Percentiles rank a stretch among this genome's conserved stretches.
Conservation (phyloP, 2,329 filamentous ascomycete genomes). For the Neofusicoccum parvum region DNA sequence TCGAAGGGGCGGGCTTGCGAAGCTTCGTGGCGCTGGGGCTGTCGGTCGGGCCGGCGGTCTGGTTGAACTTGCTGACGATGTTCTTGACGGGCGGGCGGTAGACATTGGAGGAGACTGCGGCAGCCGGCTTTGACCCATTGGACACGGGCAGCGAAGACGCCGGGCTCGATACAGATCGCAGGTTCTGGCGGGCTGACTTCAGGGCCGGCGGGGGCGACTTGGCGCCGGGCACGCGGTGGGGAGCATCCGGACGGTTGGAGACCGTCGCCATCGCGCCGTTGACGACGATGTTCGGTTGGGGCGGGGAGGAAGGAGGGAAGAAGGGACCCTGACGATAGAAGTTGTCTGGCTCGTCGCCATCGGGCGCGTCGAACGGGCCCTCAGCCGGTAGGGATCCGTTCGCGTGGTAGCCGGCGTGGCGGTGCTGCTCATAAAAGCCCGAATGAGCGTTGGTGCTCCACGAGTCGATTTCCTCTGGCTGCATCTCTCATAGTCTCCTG, state of each 20-base stretch:
- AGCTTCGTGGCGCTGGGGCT: slow-evolving; percentile 29
- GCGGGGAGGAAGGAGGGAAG: slow-evolving; percentile 5
- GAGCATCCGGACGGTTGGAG: slow-evolving; percentile 12
- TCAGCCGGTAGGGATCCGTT: slow-evolving; percentile 20
- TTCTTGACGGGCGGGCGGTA: slow-evolving; percentile 38
- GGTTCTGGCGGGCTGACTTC: slow-evolving; percentile 19
- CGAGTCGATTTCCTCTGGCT: slow-evolving; percentile 19
- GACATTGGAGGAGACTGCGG: slow-evolving; percentile 3
- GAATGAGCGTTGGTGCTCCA: slow-evolving; percentile 19
- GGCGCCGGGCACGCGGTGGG: slow-evolving; percentile 14
- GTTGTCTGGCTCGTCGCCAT: slow-evolving; percentile 20
- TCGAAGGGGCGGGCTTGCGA: slow-evolving; percentile 31
- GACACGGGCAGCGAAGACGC: slow-evolving; percentile 13
- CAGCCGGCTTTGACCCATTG: slow-evolving; percentile 9
- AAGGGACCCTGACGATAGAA: slow-evolving; percentile 21
- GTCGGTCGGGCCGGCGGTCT: slow-evolving; percentile 31
- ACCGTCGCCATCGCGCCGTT: slow-evolving; percentile 22
- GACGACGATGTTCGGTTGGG: slow-evolving; percentile 20
- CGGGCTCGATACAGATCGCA: slow-evolving; percentile 19
- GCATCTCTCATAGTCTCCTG: slow-evolving; percentile 22
- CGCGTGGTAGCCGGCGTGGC: slow-evolving; percentile 9
- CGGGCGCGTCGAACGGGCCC: slow-evolving; percentile 11
- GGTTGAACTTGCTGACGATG: slow-evolving; percentile 41
- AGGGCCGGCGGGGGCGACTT: slow-evolving; percentile 18
- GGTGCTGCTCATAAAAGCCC: slow-evolving; percentile 12